Conservation (phyloP, 345 rosid species). For the Rhodamnia rubescens region DNA sequence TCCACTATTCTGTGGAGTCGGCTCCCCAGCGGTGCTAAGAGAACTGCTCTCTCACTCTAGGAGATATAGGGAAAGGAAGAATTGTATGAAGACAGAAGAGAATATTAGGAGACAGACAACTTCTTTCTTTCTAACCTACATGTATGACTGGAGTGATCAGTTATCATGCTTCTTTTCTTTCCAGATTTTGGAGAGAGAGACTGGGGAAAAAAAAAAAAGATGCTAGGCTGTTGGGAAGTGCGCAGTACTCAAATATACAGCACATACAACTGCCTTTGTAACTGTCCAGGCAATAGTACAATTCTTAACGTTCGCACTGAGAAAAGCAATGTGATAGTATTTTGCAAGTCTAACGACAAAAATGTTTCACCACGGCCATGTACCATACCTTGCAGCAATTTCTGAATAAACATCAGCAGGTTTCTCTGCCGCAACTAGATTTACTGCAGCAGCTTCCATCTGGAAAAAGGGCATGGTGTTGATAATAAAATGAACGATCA, state of each 20-base stretch:
- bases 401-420: constrained; percentile 97
- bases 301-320: background rate
- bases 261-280: background rate
- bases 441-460: constrained; percentile 97
- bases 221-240: background rate
- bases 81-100: background rate
- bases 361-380: background rate
- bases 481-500: constrained; percentile 3
- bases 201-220: background rate
- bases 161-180: background rate
- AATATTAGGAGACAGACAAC: background rate
- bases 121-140: background rate
- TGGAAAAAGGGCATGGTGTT: constrained; percentile 14
- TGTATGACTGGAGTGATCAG: background rate
- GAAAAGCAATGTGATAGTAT: background rate
- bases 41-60: background rate
- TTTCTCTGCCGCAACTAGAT: constrained; percentile 67
- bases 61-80: background rate
- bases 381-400: constrained; percentile 71
- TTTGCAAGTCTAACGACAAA: background rate
- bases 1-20: background rate
- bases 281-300: background rate
- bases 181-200: background rate
- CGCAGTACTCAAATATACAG: background rate
- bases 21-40: background rate